Percentiles rank a stretch among this genome's conserved stretches.
Conservation (phyloP, 305 asterid species). For the Caryopteris hybrid region DNA sequence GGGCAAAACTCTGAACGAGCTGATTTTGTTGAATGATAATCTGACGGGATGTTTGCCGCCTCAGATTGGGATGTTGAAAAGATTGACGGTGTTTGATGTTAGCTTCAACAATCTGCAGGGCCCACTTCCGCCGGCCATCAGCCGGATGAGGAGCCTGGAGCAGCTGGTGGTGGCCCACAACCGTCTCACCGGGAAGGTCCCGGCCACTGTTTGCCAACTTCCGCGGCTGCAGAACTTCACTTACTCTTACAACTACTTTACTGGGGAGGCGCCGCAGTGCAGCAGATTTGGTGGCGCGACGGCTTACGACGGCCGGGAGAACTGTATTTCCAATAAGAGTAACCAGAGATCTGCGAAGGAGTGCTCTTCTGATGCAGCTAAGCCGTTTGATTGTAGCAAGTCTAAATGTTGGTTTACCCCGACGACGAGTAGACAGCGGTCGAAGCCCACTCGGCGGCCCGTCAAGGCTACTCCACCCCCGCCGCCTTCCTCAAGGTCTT, state of each 20-base stretch:
- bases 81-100: slow-evolving; percentile 50
- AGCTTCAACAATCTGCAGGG: slow-evolving; percentile 53
- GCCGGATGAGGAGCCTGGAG: slow-evolving; percentile 48
- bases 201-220: slow-evolving; percentile 48
- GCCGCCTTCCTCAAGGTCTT: too few species aligned
- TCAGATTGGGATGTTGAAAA: slow-evolving; percentile 51
- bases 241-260: slow-evolving; percentile 56
- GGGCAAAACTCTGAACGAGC: slow-evolving; percentile 61
- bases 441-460: slow-evolving; percentile 20
- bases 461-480: slow-evolving; percentile 48
- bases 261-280: slow-evolving; percentile 55
- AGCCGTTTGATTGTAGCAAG: slow-evolving; percentile 66
- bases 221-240: slow-evolving; percentile 54
- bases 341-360: slow-evolving; percentile 56
- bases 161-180: slow-evolving; percentile 56
- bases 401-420: slow-evolving; percentile 22
- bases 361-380: slow-evolving; percentile 60
- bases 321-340: slow-evolving; percentile 58
- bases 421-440: neutral
- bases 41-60: slow-evolving; percentile 68
- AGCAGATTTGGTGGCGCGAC: slow-evolving; percentile 32
- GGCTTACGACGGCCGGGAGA: slow-evolving; percentile 44
- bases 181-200: slow-evolving; percentile 51
- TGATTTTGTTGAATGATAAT: slow-evolving; percentile 48
- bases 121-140: slow-evolving; percentile 46